Conservation (phyloP, 495 filamentous ascomycete genomes). For the Apiosordaria backusii region DNA sequence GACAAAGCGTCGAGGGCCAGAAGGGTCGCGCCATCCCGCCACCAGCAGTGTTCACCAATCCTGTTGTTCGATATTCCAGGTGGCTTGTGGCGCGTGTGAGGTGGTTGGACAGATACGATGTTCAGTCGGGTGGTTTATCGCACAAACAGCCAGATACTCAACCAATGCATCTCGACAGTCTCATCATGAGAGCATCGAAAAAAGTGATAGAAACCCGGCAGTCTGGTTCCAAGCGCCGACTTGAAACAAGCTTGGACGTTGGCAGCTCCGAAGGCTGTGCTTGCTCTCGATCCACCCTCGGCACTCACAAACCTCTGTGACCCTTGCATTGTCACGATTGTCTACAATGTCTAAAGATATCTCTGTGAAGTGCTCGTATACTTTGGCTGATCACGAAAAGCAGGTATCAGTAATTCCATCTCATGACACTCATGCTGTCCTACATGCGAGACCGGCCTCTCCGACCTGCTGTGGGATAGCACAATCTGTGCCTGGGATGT, state of each 20-base stretch:
- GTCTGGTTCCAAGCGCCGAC: slow-evolving; percentile 8
- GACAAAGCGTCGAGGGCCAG: background rate
- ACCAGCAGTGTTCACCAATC: background rate
- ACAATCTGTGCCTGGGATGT: background rate
- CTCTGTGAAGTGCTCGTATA: background rate
- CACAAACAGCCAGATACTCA: background rate
- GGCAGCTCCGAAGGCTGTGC: background rate
- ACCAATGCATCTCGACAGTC: background rate
- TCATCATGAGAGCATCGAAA: background rate
- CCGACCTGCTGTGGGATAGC: background rate
- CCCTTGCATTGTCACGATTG: background rate
- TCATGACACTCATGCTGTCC: background rate
- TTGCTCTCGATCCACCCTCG: background rate
- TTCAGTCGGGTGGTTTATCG: background rate
- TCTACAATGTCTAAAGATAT: background rate
- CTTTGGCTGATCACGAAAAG: background rate
- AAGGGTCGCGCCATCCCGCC: background rate
- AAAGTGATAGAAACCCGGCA: background rate
- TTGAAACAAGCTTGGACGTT: background rate
- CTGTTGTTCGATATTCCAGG: background rate
- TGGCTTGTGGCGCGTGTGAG: background rate
- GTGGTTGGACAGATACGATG: background rate
- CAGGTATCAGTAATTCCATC: background rate
- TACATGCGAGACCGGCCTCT: background rate
- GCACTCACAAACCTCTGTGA: background rate